Evolutionary conservation across 2,329 filamentous ascomycete genomes (phyloP), one percentile per base, ranked within the genome.

Genomic region (Fusarium buxicola): DNA sequence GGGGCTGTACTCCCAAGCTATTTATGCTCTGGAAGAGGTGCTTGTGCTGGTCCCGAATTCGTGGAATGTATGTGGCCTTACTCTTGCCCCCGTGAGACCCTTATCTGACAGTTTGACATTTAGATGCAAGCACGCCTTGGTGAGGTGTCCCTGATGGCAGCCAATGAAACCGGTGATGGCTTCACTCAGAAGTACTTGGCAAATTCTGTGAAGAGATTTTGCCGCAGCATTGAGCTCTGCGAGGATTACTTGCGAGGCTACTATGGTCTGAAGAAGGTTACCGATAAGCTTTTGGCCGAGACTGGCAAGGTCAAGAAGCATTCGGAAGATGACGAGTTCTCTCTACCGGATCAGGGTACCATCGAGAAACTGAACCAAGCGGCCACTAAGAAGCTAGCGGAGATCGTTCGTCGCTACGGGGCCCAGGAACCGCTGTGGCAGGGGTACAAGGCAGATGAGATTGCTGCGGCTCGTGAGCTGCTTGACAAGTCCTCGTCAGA

Each of bases 241-340:
- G 92, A 97, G 69, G 89, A 93, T 73, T 98, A 97, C 74, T 77
- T 98, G 60, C 88, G 95, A 60, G 95, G 94, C 1, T 96, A 93
- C 75, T 98, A 97, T 76, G 95, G 95, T 7, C 80, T 99, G 58
- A 95, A 94, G 75, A 76, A 94, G 76, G 79, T 80, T 13, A 83
- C 84, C 8, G 78, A 81, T 56, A 80, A 79, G 64, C 71, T 88
- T 27, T 73, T 89, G 39, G 75, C 73, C 11, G 78, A 80, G 8
- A 64, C 75, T 7, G 69, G 70, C 16, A 83, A 81, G 62, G 60
- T 72, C 15, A 77, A 80, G 50, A 84, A 81, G 64, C 78, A 80
- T 55, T 70, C 75, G 8, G 84, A 84, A 21, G 68, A 76, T 18
- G 84, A 84, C 21, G 81, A 78, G 11, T 80, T 87, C 54, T 69